Evolutionary conservation across 2,329 filamentous ascomycete species (phyloP).

Genomic region (Didymella segeticola): DNA sequence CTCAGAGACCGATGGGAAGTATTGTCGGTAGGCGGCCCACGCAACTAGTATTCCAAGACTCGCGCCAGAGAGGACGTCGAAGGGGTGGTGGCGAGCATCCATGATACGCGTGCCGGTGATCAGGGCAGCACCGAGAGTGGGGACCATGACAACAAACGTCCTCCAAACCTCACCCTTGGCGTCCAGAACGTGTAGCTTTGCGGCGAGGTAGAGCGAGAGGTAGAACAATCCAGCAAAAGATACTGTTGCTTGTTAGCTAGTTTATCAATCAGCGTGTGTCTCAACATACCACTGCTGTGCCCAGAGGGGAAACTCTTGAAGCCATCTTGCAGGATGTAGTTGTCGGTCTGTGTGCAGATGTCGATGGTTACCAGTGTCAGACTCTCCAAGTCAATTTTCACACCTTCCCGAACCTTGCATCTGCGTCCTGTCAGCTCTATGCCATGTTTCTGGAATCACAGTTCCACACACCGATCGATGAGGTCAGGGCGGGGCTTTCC

Average conservation of each 20-base stretch:
- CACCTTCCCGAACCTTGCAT: slow-evolving; percentile 25
- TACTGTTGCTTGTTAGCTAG: slow-evolving; percentile 47
- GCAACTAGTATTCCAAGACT: slow-evolving; percentile 61
- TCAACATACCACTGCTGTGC: slow-evolving; percentile 59
- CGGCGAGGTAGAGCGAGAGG: slow-evolving; percentile 65
- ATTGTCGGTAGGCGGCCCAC: slow-evolving; percentile 63
- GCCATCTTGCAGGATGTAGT: slow-evolving; percentile 62
- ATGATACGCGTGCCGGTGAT: slow-evolving; percentile 66
- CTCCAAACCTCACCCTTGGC: slow-evolving; percentile 68
- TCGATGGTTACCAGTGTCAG: slow-evolving; percentile 30
- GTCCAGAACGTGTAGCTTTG: slow-evolving; percentile 66
- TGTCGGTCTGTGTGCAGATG: slow-evolving; percentile 60
- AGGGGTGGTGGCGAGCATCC: slow-evolving; percentile 67
- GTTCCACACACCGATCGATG: slow-evolving; percentile 57
- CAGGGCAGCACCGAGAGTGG: slow-evolving; percentile 61
- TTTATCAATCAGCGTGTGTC: neutral
- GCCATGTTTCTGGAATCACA: neutral
- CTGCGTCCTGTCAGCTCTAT: slow-evolving; percentile 22
- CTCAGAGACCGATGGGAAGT: slow-evolving; percentile 64
- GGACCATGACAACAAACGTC: slow-evolving; percentile 60
- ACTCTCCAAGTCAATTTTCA: slow-evolving; percentile 5
- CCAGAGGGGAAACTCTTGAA: slow-evolving; percentile 66
- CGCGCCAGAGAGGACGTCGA: slow-evolving; percentile 65
- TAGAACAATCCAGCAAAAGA: slow-evolving; percentile 67
- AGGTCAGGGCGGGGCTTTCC: slow-evolving; percentile 67